phyloP scores from a whole-genome alignment of 345 rosid genomes.

The Sonneratia caseolaris region DNA sequence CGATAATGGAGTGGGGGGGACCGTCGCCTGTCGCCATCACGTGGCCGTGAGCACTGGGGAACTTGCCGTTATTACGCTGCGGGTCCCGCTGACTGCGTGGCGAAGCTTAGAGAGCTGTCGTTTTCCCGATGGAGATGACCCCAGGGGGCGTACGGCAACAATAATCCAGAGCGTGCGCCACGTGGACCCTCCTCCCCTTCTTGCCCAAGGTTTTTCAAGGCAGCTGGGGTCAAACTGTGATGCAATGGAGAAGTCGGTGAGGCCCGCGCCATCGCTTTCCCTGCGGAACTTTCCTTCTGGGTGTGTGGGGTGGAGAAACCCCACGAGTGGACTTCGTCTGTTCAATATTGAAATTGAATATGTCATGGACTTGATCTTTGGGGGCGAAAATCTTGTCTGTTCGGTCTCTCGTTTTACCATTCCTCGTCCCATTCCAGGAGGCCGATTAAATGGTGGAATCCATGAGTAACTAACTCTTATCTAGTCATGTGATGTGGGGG shows the following conservation, averaged over 20 bases:
- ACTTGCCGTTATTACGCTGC: slow-evolving; percentile 36
- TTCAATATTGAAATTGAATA: not conserved
- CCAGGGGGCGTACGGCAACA: not conserved
- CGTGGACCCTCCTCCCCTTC: not conserved
- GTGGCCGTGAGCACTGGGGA: slow-evolving; percentile 21
- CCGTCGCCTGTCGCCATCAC: slow-evolving; percentile 19
- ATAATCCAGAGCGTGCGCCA: not conserved
- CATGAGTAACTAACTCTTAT: too few relatives aligned
- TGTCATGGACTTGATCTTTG: not conserved
- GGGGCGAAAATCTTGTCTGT: not conserved
- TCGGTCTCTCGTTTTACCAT: not conserved
- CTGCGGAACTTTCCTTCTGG: not conserved
- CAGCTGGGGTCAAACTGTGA: not conserved
- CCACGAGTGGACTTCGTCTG: not conserved
- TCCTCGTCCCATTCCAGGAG: not conserved
- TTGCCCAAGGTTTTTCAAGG: not conserved
- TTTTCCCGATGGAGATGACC: slow-evolving; percentile 4
- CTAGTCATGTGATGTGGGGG: too few relatives aligned
- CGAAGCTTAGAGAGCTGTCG: slow-evolving; percentile 7
- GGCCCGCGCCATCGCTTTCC: too few relatives aligned
- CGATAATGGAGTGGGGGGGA: not conserved
- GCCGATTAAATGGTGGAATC: not conserved
- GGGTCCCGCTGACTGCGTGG: slow-evolving; percentile 23
- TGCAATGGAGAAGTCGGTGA: too few relatives aligned
- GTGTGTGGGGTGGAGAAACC: not conserved